Conservation (phyloP, 148 eudicot species). For the Camellia sinensis region DNA sequence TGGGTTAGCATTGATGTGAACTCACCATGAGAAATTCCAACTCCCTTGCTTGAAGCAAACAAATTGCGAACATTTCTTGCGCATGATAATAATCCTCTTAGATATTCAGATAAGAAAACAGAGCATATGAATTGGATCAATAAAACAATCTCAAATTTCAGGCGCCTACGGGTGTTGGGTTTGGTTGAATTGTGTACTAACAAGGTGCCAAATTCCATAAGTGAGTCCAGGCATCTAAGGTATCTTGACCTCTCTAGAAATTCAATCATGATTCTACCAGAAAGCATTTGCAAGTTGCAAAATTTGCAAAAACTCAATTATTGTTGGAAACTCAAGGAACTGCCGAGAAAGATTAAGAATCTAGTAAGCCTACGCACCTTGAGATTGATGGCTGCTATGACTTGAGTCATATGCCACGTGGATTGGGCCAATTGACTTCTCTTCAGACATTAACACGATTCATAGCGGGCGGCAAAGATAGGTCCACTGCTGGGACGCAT, state of each 20-base stretch:
- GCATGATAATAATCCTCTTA: too few species aligned
- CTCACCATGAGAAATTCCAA: background rate
- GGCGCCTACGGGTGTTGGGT: background rate
- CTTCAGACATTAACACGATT: background rate
- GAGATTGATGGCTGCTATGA: background rate
- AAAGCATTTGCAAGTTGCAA: background rate
- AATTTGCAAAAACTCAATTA: background rate
- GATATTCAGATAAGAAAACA: background rate
- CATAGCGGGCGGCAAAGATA: background rate
- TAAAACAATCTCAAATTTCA: background rate
- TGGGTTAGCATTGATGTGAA: too few species aligned
- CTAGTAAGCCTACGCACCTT: constrained; percentile 18
- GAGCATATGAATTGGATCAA: background rate
- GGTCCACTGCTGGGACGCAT: background rate
- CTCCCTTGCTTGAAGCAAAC: constrained; percentile 12
- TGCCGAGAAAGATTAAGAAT: constrained; percentile 17
- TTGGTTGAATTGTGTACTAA: too few species aligned
- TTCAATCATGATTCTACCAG: background rate
- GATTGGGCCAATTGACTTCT: background rate
- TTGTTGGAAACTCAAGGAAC: background rate
- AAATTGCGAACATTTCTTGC: background rate
- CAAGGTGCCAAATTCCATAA: background rate
- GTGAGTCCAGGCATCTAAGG: background rate
- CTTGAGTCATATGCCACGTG: background rate
- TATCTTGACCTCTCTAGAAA: background rate